Evolutionary conservation across 1,139 yeast species (phyloP).

Genomic region (Saccharomyces hybrid): DNA sequence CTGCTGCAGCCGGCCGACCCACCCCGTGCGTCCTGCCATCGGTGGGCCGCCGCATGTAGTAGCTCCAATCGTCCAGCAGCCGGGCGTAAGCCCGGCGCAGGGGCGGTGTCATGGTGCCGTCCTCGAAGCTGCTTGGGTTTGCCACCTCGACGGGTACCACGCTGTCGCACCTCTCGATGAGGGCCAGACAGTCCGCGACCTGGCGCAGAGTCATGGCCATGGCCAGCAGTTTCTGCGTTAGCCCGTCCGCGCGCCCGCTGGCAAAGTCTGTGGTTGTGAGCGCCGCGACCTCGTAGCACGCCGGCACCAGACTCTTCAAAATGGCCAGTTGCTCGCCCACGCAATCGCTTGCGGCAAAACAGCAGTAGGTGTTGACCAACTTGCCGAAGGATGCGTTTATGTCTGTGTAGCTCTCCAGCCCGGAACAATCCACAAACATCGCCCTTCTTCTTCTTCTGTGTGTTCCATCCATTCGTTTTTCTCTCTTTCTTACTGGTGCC

Average conservation of each 20-base stretch:
- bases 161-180: not conserved
- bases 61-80: not conserved
- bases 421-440: not conserved
- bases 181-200: not conserved
- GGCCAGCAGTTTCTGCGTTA: not conserved
- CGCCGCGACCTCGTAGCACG: not conserved
- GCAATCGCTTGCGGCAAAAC: not conserved
- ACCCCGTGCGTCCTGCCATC: not conserved
- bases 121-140: not conserved
- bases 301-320: not conserved
- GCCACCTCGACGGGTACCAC: not conserved
- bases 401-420: not conserved
- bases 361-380: not conserved
- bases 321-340: not conserved
- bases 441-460: not conserved
- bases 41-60: not conserved
- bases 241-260: not conserved
- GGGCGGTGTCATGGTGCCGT: not conserved
- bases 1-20: not conserved
- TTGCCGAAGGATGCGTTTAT: not conserved
- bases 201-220: not conserved
- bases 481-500: not conserved
- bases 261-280: not conserved
- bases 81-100: not conserved
- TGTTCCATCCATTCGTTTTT: not conserved